Base-by-base conservation (phyloP, 352 stramenopile species). In the Pythium catenulatum region DNA sequence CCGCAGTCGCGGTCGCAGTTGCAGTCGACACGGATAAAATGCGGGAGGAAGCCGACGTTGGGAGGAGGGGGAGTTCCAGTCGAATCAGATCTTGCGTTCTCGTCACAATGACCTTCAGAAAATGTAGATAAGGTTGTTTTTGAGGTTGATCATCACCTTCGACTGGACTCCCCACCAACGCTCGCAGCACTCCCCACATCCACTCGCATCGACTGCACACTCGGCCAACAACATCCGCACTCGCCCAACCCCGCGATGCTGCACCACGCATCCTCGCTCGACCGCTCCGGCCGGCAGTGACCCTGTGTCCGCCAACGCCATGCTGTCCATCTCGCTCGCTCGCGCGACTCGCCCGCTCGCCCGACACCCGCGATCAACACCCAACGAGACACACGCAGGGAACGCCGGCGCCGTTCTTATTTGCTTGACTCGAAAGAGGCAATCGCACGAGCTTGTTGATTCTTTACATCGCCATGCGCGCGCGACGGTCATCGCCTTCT, bases 111-210 rank as follows among this genome's bases (percentile, higher is more conserved):
- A n/a, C 82, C 68, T 72, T 94, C 91, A 90, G 91, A 93, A 93
- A 94, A 94, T 94, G 91, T 94, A 94, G 91, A 94, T 94, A 94
- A 94, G 91, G 90, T 88, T 90, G 76, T 87, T 83, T 87, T 88
- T 87, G 70, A 52, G 59, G 59, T 91, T 83, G 88, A 92, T 96
- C 94, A 90, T 97, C 94, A 97, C 90, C 54, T 96, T 90, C 93
- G 88, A 88, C 46, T 46, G n/a, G n/a, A n/a, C 34, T 13, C 61
- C 30, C 39, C 43, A 66, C 39, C n/a, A 15, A 74, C 50, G 37
- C 2, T 2, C 19, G 25, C 45, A 45, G 58, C 5, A 17, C 4
- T 21, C 17, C 30, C 27, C 54, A 68, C 76, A 70, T 32, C 32
- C 23, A n/a, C 68, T 27, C 37, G n/a, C 54, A 27, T 11, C 54